A percentile compares a stretch with the other conserved stretches of the same genome.
These are phyloP conservation scores for Psilocybe cubensis DNA, from an alignment of 768 basidiomycete genomes.

Conservation along the genomic window DNA sequence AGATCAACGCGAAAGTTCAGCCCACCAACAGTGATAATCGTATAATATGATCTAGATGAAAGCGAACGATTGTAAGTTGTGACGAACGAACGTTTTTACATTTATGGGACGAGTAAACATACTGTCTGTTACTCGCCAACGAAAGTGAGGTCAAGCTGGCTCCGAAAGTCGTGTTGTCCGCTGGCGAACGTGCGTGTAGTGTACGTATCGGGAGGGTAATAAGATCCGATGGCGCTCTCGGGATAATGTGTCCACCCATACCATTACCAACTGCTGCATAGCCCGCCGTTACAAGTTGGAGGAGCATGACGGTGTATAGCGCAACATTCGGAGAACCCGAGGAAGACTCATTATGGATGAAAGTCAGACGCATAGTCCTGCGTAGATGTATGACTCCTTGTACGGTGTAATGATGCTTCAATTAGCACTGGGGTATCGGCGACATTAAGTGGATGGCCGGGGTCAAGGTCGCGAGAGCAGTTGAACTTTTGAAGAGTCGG, in stretches of 20 bases:
- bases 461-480: neutral
- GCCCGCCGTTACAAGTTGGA: conserved; percentile 10
- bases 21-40: conserved; percentile 59
- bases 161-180: conserved; percentile 31
- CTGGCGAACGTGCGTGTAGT: conserved; percentile 22
- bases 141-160: conserved; percentile 49
- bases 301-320: conserved; percentile 15
- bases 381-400: neutral
- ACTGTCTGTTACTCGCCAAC: conserved; percentile 50
- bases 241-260: conserved; percentile 19
- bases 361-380: neutral
- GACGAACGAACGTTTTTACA: neutral
- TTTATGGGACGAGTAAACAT: conserved; percentile 20
- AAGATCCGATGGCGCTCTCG: conserved; percentile 29
- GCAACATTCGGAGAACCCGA: neutral
- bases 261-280: conserved; percentile 7
- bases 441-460: neutral
- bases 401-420: neutral
- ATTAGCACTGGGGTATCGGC: neutral
- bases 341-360: neutral
- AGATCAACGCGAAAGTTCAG: conserved; percentile 71
- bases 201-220: conserved; percentile 33
- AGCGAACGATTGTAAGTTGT: conserved; percentile 1
- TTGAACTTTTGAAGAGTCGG: neutral
- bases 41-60: conserved; percentile 64